Conservation (phyloP, 805 yeast species). For the Priceomyces melissophilus region DNA sequence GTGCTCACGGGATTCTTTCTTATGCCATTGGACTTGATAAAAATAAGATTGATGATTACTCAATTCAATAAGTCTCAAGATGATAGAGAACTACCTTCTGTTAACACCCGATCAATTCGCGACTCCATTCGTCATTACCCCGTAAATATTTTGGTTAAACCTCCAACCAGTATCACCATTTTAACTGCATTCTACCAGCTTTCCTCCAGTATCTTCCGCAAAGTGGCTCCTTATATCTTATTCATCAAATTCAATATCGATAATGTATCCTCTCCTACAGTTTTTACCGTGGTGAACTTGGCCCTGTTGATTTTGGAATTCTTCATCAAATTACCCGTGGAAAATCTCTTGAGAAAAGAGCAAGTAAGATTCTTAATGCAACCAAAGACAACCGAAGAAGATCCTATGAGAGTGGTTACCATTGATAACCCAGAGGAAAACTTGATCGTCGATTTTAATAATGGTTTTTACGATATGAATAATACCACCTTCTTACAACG, state of each 20-base stretch:
- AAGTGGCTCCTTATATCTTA: conserved; percentile 63
- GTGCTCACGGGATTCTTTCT: conserved; percentile 68
- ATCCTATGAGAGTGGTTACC: conserved; percentile 37
- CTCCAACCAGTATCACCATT: conserved; percentile 40
- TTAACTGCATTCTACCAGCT: conserved; percentile 61
- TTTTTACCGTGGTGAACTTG: conserved; percentile 58
- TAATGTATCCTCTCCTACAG: conserved; percentile 56
- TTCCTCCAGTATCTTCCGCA: conserved; percentile 56
- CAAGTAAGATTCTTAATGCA: conserved; percentile 65
- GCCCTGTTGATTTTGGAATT: conserved; percentile 64
- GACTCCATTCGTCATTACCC: conserved; percentile 65
- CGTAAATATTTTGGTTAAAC: conserved; percentile 48
- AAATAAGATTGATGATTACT: conserved; percentile 73
- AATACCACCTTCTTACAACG: conserved; percentile 41
- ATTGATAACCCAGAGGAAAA: conserved; percentile 43
- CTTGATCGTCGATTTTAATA: conserved; percentile 53
- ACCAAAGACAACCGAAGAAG: conserved; percentile 32
- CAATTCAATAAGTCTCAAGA: conserved; percentile 41
- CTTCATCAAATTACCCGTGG: conserved; percentile 78
- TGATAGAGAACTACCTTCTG: conserved; percentile 1
- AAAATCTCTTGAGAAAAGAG: conserved; percentile 78
- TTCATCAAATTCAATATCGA: conserved; percentile 64
- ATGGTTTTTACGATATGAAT: conserved; percentile 43
- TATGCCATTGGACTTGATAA: conserved; percentile 78
- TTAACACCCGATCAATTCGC: conserved; percentile 63